These are phyloP conservation scores for Cronartium quercuum DNA, from an alignment of 1,284 basidiomycete genomes.

Conservation along the genomic window DNA sequence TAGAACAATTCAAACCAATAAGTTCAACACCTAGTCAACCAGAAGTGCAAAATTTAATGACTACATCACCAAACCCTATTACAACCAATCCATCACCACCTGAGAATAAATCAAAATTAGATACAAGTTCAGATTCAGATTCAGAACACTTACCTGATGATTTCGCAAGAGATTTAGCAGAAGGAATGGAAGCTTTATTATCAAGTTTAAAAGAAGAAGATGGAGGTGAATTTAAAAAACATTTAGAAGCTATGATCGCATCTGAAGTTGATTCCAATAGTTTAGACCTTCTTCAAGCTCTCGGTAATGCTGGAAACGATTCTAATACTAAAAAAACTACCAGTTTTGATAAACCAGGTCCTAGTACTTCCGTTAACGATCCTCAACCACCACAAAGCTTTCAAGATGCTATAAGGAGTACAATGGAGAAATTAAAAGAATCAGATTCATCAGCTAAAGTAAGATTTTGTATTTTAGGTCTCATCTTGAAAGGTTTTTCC, in stretches of 20 bases:
- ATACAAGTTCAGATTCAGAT: background rate
- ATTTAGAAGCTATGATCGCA: constrained; percentile 23
- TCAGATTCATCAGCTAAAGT: constrained; percentile 37
- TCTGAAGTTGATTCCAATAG: background rate
- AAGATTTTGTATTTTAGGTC: constrained; percentile 12
- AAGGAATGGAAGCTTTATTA: constrained; percentile 38
- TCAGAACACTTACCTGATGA: constrained; percentile 25
- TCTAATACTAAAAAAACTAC: too few species aligned
- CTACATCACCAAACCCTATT: background rate
- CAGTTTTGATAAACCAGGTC: background rate
- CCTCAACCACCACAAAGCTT: constrained; percentile 13
- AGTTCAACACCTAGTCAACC: background rate
- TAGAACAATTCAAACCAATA: constrained; percentile 18
- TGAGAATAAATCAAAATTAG: background rate
- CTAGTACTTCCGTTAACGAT: background rate
- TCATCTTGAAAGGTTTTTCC: background rate
- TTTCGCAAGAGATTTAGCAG: constrained; percentile 33
- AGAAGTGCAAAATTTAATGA: background rate
- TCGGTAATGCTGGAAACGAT: background rate
- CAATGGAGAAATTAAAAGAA: constrained; percentile 38
- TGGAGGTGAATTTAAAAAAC: constrained; percentile 36
- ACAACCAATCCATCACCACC: background rate
- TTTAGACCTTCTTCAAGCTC: constrained; percentile 17
- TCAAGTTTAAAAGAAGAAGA: constrained; percentile 37
- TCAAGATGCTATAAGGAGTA: constrained; percentile 30